These are phyloP conservation scores for Podila epicladia DNA, from an alignment of 192 early-diverging fungal genomes.

Conservation along the genomic window DNA sequence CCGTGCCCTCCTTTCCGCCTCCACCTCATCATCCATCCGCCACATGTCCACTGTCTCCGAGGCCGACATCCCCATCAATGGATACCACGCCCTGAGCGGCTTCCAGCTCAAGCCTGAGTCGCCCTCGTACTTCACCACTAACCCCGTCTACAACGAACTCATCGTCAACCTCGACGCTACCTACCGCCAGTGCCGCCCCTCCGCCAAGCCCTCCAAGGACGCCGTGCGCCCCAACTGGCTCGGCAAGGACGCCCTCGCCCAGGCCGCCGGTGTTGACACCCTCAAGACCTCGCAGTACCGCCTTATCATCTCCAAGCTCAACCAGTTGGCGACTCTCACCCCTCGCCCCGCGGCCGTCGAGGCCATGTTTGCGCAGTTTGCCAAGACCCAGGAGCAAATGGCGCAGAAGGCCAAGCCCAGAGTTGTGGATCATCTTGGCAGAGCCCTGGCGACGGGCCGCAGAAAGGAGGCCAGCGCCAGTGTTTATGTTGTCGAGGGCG, in stretches of 20 bases:
- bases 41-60: slow-evolving; percentile 18
- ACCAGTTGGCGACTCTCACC: slow-evolving; percentile 52
- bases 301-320: slow-evolving; percentile 59
- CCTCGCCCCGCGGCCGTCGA: slow-evolving; percentile 49
- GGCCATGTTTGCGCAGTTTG: slow-evolving; percentile 33
- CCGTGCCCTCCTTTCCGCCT: neutral
- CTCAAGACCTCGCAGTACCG: slow-evolving; percentile 65
- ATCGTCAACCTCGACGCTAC: slow-evolving; percentile 73
- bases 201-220: slow-evolving; percentile 23
- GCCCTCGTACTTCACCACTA: slow-evolving; percentile 90
- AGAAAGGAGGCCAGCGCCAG: slow-evolving; percentile 85
- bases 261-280: slow-evolving; percentile 52
- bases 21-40: slow-evolving; percentile 6
- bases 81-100: slow-evolving; percentile 27
- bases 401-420: slow-evolving; percentile 49
- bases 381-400: slow-evolving; percentile 45
- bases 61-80: slow-evolving; percentile 5
- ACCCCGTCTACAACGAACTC: slow-evolving; percentile 80
- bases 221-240: slow-evolving; percentile 46
- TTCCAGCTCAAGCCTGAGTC: slow-evolving; percentile 66
- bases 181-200: slow-evolving; percentile 40
- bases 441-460: slow-evolving; percentile 78
- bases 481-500: slow-evolving; percentile 77
- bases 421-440: slow-evolving; percentile 73
- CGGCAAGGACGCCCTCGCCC: slow-evolving; percentile 46